Evolutionary conservation across 768 basidiomycete genomes (phyloP), one percentile per base, ranked within the genome.

Genomic region (Pleurotus giganteus): DNA sequence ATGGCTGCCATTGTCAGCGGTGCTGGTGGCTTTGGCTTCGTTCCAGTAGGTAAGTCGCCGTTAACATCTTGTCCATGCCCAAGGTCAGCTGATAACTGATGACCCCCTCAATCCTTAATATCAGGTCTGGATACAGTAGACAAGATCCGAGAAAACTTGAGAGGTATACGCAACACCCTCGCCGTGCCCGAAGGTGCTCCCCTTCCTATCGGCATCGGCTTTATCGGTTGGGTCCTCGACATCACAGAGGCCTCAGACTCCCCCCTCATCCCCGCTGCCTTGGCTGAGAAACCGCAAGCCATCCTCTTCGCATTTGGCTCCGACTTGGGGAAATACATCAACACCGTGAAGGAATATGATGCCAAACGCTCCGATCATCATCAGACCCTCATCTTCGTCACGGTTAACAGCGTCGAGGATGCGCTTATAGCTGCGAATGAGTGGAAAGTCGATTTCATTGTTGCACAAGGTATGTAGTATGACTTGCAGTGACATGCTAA

Each of bases 251-350:
- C 57, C 5, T 64, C 69, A 4, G 69, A 70, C 2, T 68, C 71
- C 26, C 68, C 67, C 11, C 55, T 77, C 23, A 65, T 86, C 15
- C 62, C 67, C 7, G 64, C 68, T 15, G 71, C 78, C 19, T 72
- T 86, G 32, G 77, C 75, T 41, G 69, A 74, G 53, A 65, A 68
- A 2, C 78, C 84, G 3, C 68, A 65, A 1, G 80, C 81, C 0
- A 66, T 89, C 41, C 88, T 85, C 84, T 71, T 89, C 32, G 76
- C 83, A 0, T 87, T 86, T 58, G 84, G 85, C 1, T 60, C 63
- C 3, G 67, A 81, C 60, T 63, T 84, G 7, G 68, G 71, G 11
- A 66, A 73, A 44, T 88, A 86, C 74, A 70, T 86, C 39, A 57
- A 71, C 12, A 71, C 76, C 53, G 71, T 85, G 36, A 80, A 78